These are phyloP conservation scores for Leccinum sublutescens DNA, from an alignment of 768 basidiomycete genomes.

Conservation along the genomic window DNA sequence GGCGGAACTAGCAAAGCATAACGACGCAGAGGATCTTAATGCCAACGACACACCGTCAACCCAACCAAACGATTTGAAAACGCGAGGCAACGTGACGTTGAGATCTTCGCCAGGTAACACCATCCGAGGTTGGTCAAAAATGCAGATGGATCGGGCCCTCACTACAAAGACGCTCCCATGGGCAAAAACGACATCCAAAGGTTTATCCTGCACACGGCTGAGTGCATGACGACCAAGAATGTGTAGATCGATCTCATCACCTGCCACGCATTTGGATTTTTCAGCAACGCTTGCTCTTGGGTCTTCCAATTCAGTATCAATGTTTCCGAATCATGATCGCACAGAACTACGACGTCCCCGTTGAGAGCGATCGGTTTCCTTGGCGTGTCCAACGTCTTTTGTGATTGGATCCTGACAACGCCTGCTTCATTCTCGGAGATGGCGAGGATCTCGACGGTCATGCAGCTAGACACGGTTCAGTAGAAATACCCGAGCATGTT, in stretches of 20 bases:
- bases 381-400: conserved; percentile 38
- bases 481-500: background rate
- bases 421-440: conserved; percentile 9
- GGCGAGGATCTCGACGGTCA: conserved; percentile 31
- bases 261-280: conserved; percentile 36
- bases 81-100: conserved; percentile 28
- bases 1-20: background rate
- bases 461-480: conserved; percentile 20
- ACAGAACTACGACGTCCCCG: conserved; percentile 53
- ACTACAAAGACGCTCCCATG: conserved; percentile 51
- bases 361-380: conserved; percentile 48
- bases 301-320: conserved; percentile 57
- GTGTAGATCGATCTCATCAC: conserved; percentile 17
- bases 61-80: conserved; percentile 62
- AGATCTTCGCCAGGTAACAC: conserved; percentile 15
- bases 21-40: conserved; percentile 5
- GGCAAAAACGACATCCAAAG: conserved; percentile 51
- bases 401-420: conserved; percentile 28
- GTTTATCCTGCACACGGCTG: conserved; percentile 40
- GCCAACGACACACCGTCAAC: conserved; percentile 55
- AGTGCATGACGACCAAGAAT: conserved; percentile 8
- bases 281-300: conserved; percentile 45
- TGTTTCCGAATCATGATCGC: conserved; percentile 51
- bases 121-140: conserved; percentile 51
- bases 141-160: conserved; percentile 54